phyloP scores from a whole-genome alignment of 2,329 filamentous ascomycete genomes.

The Colletotrichum gigasporum region DNA sequence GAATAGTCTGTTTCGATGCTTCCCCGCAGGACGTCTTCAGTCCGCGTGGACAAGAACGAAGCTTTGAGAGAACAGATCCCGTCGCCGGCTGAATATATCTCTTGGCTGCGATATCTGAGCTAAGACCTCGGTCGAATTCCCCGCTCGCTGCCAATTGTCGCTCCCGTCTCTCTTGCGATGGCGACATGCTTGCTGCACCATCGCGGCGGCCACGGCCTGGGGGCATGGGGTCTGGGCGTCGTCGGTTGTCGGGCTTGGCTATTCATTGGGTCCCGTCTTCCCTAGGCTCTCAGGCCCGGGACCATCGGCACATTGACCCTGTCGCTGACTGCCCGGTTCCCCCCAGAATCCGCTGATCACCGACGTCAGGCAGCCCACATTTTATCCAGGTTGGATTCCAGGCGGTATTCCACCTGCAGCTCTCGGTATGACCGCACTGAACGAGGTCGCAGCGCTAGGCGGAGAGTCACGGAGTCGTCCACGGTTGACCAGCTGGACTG shows the following conservation, averaged over 20 bases:
- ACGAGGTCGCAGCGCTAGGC: background rate
- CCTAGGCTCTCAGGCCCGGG: background rate
- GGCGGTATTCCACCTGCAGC: background rate
- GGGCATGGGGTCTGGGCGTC: background rate
- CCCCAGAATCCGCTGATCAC: constrained; percentile 20
- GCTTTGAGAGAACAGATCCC: background rate
- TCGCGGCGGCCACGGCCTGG: too few species aligned
- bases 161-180: background rate
- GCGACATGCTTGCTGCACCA: too few species aligned
- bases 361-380: constrained; percentile 27
- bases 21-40: background rate
- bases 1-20: background rate
- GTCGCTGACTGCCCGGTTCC: background rate
- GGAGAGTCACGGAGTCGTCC: background rate
- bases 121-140: background rate
- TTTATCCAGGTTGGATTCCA: constrained; percentile 3
- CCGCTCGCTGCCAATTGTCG: constrained; percentile 4
- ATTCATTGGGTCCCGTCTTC: background rate
- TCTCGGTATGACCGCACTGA: background rate
- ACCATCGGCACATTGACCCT: constrained; percentile 19
- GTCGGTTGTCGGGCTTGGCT: background rate
- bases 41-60: background rate
- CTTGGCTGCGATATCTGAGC: constrained; percentile 5
- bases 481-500: background rate
- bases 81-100: too few species aligned